Percentiles rank a stretch among this genome's conserved stretches.
phyloP scores from a whole-genome alignment of 208 protist species.

The Leptomonas pyrrhocoris region DNA sequence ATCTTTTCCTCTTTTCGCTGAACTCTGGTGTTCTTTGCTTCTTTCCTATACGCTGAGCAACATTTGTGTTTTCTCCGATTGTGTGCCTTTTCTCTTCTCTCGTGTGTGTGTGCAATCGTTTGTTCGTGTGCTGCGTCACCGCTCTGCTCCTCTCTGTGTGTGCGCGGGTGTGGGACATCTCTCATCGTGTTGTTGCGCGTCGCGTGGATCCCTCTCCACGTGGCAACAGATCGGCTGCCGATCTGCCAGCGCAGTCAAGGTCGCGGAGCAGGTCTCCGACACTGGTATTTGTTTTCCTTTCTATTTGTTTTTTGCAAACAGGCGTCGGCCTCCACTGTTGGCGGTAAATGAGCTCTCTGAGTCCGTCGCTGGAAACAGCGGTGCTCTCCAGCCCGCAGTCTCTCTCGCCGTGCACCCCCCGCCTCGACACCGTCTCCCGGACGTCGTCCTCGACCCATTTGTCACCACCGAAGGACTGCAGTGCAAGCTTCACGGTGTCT shows the following conservation, averaged over 20 bases:
- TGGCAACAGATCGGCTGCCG: too few relatives aligned
- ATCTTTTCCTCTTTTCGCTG: neutral
- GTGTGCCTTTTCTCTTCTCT: neutral
- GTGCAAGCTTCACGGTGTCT: neutral
- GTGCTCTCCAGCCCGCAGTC: neutral
- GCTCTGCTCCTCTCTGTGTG: too few relatives aligned
- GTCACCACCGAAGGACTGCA: neutral
- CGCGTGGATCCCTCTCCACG: too few relatives aligned
- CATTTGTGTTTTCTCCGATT: neutral
- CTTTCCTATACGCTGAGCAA: too few relatives aligned
- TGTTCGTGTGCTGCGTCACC: neutral
- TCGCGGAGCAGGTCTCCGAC: too few relatives aligned
- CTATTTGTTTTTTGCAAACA: neutral
- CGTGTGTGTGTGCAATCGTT: neutral
- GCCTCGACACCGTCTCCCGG: neutral
- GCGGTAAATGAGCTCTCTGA: neutral
- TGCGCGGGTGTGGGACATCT: too few relatives aligned
- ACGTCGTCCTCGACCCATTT: neutral
- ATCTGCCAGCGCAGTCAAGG: too few relatives aligned
- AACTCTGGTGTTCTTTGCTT: constrained; percentile 1
- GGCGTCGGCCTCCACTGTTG: neutral
- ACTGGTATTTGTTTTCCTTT: neutral
- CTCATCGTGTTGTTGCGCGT: too few relatives aligned
- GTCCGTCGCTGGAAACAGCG: neutral
- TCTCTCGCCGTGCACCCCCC: neutral